Evolutionary conservation across 2,329 filamentous ascomycete species (phyloP).

Genomic region (Nannizzia gypsea): DNA sequence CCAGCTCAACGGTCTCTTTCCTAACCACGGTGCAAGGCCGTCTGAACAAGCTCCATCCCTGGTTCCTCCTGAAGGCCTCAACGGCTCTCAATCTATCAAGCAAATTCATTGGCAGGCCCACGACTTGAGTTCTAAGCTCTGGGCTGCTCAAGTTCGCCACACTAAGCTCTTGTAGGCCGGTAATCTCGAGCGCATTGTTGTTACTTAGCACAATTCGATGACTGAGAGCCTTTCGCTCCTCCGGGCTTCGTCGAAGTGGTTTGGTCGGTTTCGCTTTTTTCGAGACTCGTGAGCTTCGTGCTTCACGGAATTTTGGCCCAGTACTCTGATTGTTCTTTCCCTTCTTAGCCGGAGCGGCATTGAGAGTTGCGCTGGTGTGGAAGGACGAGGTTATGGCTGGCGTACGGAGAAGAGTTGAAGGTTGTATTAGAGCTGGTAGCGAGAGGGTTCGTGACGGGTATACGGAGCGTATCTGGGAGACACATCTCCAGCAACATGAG

Average conservation of each 20-base stretch:
- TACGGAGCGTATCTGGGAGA: constrained; percentile 38
- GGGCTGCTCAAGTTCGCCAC: constrained; percentile 43
- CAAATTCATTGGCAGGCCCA: constrained; percentile 55
- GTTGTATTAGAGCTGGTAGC: neutral
- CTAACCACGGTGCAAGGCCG: constrained; percentile 68
- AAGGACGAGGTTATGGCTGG: constrained; percentile 34
- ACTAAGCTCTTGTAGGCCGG: constrained; percentile 52
- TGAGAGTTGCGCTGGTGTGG: constrained; percentile 33
- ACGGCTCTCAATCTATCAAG: constrained; percentile 72
- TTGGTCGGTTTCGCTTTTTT: constrained; percentile 32
- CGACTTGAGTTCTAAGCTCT: constrained; percentile 52
- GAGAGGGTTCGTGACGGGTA: neutral
- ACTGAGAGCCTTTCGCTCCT: constrained; percentile 75
- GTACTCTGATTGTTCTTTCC: constrained; percentile 27
- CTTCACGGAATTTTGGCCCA: constrained; percentile 28
- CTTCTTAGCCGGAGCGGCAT: constrained; percentile 32
- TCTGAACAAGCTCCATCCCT: constrained; percentile 79
- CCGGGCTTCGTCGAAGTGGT: constrained; percentile 48
- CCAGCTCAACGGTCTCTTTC: constrained; percentile 62
- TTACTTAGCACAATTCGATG: constrained; percentile 90
- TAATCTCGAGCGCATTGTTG: constrained; percentile 74
- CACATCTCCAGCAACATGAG: constrained; percentile 48
- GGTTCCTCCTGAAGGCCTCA: constrained; percentile 81
- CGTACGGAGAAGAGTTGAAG: constrained; percentile 20
- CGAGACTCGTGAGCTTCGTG: constrained; percentile 34